These are phyloP conservation scores for Dipodascopsis tothii DNA, from an alignment of 805 yeast species.

Conservation along the genomic window DNA sequence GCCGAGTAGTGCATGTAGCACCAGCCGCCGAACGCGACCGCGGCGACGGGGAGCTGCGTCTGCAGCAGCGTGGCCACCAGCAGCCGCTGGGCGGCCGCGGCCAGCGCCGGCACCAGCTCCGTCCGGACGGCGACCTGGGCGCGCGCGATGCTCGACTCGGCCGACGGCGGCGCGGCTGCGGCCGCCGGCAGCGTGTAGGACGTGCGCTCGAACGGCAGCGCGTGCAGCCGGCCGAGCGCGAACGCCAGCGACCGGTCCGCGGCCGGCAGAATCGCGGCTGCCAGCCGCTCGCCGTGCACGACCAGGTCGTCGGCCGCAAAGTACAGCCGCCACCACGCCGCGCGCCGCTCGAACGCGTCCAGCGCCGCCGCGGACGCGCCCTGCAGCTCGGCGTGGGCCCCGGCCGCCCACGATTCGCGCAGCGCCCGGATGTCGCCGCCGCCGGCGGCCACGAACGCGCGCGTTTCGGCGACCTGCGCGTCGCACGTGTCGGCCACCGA, in stretches of 20 bases:
- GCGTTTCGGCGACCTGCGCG: constrained; percentile 22
- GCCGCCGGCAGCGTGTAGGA: constrained; percentile 2
- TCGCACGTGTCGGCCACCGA: constrained; percentile 29
- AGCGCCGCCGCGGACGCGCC: constrained; percentile 27
- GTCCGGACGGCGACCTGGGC: constrained; percentile 3
- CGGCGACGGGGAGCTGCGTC: constrained; percentile 32
- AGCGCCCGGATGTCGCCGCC: constrained; percentile 10
- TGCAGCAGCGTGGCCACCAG: constrained; percentile 28
- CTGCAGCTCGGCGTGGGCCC: constrained; percentile 37
- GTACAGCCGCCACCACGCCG: constrained; percentile 35
- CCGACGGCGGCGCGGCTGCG: not conserved
- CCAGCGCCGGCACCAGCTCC: constrained; percentile 23
- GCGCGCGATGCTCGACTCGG: not conserved
- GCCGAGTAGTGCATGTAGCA: constrained; percentile 28
- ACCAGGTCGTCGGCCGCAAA: constrained; percentile 33
- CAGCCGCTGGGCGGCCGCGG: constrained; percentile 27
- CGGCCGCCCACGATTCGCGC: constrained; percentile 30
- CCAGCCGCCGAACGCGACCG: constrained; percentile 30
- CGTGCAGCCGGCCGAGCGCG: constrained; percentile 30
- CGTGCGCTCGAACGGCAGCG: constrained; percentile 4
- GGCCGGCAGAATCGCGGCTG: constrained; percentile 27
- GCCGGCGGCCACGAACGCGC: constrained; percentile 5
- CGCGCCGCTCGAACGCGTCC: constrained; percentile 12
- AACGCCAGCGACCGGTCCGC: constrained; percentile 28
- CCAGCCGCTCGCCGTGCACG: constrained; percentile 16